Base-by-base conservation (phyloP, 805 yeast genomes). In the Wickerhamiella hasegawae region DNA sequence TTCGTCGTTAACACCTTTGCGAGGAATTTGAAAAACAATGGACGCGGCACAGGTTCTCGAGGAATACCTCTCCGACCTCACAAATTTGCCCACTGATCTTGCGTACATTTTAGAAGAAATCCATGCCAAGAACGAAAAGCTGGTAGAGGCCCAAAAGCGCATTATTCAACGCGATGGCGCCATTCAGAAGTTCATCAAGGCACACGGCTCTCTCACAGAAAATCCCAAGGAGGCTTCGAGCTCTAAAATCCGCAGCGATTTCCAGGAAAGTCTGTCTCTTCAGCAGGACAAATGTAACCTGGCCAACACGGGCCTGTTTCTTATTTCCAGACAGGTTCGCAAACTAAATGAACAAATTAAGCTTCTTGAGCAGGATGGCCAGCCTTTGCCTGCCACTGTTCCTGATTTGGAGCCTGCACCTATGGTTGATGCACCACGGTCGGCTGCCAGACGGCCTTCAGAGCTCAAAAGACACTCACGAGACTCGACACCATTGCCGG, bases 11-110 rank as follows among this genome's bases (percentile, higher is more conserved):
- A 6, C 6, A 21, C 6, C 24, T 21, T 21, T 21, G 10, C 24
- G 10, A 21, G 10, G 6, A 21, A 21, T 21, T 21, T 21, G 10
- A 21, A 21, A 11, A 6, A 19, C 4, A 11, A 82, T 82, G 94
- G 97, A 85, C 58, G 85, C 96, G 3, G 84, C 94, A n/a, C 70
- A 90, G 1, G 68, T 75, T 5, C 54, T 78, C 26, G 87, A 78
- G 44, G 80, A 76, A 46, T 74, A 76, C 39, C 69, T 76, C 4
- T 57, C 60, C 22, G 63, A 59, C 37, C 34, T 87, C 29, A 73
- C 87, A 9, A 87, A 85, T 47, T 65, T 90, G 30, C 95, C 95
- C 18, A 74, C 82, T 4, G 98, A 87, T 55, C 67, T 87, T 30
- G 76, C 76, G 36, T 82, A 79, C 48, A 59, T 83, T 25, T 59